Conservation (phyloP, 192 early-diverging fungal genomes). For the Coemansia sp. region DNA sequence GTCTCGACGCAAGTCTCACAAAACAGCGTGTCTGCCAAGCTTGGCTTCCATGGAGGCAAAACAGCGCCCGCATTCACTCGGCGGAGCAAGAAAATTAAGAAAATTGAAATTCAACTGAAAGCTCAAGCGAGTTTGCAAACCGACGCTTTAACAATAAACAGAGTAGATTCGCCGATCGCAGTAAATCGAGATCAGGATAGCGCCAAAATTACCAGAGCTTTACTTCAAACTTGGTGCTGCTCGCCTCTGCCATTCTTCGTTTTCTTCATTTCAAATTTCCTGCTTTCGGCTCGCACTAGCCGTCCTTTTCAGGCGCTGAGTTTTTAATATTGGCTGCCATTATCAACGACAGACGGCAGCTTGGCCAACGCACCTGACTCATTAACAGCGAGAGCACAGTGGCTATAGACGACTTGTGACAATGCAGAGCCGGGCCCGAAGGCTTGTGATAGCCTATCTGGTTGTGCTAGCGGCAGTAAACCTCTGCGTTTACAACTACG, state of each 20-base stretch:
- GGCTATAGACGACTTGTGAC: not conserved
- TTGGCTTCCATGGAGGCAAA: not conserved
- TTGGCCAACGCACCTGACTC: not conserved
- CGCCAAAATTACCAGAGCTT: no score
- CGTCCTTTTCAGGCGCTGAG: not conserved
- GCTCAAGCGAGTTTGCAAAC: no score
- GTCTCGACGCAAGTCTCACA: not conserved
- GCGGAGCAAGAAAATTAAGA: not conserved
- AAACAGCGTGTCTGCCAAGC: not conserved
- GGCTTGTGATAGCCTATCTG: slow-evolving; percentile 13
- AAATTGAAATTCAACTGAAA: not conserved
- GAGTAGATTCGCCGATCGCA: not conserved
- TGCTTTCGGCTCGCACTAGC: not conserved
- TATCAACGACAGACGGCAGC: not conserved
- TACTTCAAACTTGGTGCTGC: no score
- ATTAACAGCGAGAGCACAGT: not conserved
- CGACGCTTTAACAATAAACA: not conserved
- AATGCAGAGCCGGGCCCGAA: slow-evolving; percentile 4
- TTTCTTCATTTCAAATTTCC: not conserved
- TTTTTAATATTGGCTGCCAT: not conserved
- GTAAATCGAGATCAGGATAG: not conserved
- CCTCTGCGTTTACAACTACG: slow-evolving; percentile 48
- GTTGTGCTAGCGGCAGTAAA: slow-evolving; percentile 20
- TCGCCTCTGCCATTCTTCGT: not conserved
- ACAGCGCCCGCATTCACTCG: not conserved